Evolutionary conservation across 305 asterid species (phyloP).

Genomic region (Solanum aculeatissimum): DNA sequence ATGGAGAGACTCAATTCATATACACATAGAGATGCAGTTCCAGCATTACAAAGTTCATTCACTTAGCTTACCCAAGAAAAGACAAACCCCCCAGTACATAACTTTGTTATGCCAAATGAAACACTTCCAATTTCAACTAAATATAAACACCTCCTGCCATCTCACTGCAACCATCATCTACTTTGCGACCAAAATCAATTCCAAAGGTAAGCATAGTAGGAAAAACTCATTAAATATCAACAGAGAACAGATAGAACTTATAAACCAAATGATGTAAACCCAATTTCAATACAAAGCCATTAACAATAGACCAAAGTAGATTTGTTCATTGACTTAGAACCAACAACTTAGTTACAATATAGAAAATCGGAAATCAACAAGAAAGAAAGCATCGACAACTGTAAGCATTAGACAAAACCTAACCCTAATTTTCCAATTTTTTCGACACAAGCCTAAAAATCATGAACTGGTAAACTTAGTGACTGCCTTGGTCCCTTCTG

Average conservation of each 20-base stretch:
- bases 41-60: too few relatives aligned
- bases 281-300: neutral
- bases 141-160: too few relatives aligned
- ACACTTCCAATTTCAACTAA: neutral
- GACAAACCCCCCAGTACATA: too few relatives aligned
- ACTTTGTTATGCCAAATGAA: neutral
- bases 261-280: neutral
- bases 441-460: neutral
- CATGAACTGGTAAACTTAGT: conserved; percentile 6
- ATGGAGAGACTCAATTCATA: neutral
- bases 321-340: neutral
- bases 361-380: neutral
- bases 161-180: too few relatives aligned
- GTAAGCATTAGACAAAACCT: neutral
- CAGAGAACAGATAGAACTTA: neutral
- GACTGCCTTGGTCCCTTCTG: conserved; percentile 17
- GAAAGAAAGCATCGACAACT: neutral
- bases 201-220: neutral
- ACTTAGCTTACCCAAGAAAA: too few relatives aligned
- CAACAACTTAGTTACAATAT: neutral
- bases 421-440: neutral
- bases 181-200: neutral
- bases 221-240: neutral
- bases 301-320: neutral
- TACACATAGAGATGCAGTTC: neutral